Conservation (phyloP, 495 filamentous ascomycete genomes). For the Xylaria venustula region DNA sequence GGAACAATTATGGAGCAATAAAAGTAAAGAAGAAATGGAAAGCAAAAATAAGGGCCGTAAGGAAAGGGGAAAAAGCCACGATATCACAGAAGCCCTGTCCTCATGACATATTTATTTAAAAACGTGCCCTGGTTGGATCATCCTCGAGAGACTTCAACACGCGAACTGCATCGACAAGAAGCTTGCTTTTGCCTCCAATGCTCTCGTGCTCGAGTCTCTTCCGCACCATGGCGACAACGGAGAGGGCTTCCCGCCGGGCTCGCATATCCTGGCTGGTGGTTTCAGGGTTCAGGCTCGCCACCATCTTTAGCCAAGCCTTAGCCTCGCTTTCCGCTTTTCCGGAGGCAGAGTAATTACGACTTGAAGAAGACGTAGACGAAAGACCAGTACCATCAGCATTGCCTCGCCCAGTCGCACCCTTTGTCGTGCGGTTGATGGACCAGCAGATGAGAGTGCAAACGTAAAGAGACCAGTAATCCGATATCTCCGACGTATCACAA, state of each 20-base stretch:
- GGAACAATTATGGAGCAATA: not conserved
- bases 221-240: slow-evolving; percentile 39
- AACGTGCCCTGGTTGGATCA: slow-evolving; percentile 33
- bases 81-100: not conserved
- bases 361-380: slow-evolving; percentile 8
- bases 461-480: slow-evolving; percentile 50
- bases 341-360: slow-evolving; percentile 19
- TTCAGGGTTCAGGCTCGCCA: slow-evolving; percentile 24
- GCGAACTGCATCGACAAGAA: slow-evolving; percentile 45
- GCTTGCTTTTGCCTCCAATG: slow-evolving; percentile 33
- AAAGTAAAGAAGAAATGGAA: not conserved
- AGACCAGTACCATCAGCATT: slow-evolving; percentile 6
- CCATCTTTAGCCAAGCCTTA: slow-evolving; percentile 24
- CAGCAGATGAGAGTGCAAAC: slow-evolving; percentile 49
- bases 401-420: too few relatives aligned
- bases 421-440: slow-evolving; percentile 35
- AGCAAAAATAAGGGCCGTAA: slow-evolving; percentile 1
- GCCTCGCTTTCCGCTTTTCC: slow-evolving; percentile 19
- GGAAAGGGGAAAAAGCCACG: slow-evolving; percentile 19
- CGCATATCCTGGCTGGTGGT: slow-evolving; percentile 25
- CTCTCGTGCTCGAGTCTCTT: slow-evolving; percentile 41
- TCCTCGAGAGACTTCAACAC: slow-evolving; percentile 46
- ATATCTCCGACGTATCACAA: slow-evolving; percentile 35
- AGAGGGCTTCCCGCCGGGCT: slow-evolving; percentile 31
- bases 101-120: slow-evolving; percentile 31